Percentiles rank a stretch among this genome's conserved stretches.
Conservation (phyloP, 129 eudicot genomes). For the Arctium minus region DNA sequence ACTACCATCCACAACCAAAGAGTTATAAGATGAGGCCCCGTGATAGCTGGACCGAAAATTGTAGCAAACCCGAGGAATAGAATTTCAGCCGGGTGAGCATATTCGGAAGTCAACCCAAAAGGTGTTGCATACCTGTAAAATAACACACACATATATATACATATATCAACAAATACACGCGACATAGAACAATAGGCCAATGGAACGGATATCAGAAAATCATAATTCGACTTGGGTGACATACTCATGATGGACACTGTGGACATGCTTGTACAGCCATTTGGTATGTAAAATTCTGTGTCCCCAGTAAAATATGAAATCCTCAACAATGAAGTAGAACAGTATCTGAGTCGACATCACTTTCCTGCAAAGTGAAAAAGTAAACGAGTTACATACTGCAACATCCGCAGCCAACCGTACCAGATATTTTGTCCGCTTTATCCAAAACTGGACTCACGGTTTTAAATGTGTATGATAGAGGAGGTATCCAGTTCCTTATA, state of each 20-base stretch:
- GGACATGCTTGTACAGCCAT: conserved; percentile 97
- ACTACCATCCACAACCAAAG: conserved; percentile 98
- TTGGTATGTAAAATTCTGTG: conserved; percentile 93
- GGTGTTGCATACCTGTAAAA: conserved; percentile 88
- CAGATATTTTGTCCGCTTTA: not conserved
- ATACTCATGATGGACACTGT: conserved; percentile 97
- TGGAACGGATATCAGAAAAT: not conserved
- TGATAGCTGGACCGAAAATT: conserved; percentile 91
- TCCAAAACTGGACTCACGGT: not conserved
- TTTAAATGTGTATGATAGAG: not conserved
- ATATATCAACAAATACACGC: not conserved
- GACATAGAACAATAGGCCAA: not conserved
- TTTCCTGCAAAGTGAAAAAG: conserved; percentile 57
- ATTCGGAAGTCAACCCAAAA: conserved; percentile 96
- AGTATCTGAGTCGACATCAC: conserved; percentile 77
- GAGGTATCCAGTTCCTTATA: not conserved
- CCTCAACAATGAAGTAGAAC: conserved; percentile 93
- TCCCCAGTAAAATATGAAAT: conserved; percentile 98
- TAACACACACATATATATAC: not conserved
- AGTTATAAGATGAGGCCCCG: conserved; percentile 95
- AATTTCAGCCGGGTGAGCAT: conserved; percentile 99
- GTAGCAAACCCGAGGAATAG: conserved; percentile 97
- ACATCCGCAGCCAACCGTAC: not conserved
- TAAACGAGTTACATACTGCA: not conserved
- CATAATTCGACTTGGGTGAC: conserved; percentile 14